Percentiles rank a stretch among this genome's conserved stretches.
phyloP scores from a whole-genome alignment of 2,329 filamentous ascomycete genomes.

The Diaporthe nobilis region DNA sequence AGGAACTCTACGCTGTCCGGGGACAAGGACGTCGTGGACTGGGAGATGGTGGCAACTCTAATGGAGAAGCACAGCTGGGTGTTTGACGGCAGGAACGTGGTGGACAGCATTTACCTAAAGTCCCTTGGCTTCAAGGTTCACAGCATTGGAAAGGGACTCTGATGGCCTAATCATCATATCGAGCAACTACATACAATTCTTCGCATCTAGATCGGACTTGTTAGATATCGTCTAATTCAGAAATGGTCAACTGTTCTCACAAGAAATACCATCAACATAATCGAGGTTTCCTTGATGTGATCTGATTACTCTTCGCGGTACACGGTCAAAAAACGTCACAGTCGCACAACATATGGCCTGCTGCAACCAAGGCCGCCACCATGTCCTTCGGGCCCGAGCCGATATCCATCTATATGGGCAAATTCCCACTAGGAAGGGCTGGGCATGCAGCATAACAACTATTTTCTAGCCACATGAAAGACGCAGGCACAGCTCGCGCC shows the following conservation, averaged over 20 bases:
- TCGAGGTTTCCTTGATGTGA: neutral
- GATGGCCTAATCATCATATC: neutral
- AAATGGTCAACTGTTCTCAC: neutral
- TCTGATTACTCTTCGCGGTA: neutral
- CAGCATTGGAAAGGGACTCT: slow-evolving; percentile 41
- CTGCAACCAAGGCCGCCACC: neutral
- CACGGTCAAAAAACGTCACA: neutral
- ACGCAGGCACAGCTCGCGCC: neutral
- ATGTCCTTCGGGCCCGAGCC: neutral
- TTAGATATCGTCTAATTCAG: slow-evolving; percentile 13
- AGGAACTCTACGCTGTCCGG: slow-evolving; percentile 31
- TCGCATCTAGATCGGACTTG: neutral
- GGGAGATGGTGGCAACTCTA: slow-evolving; percentile 37
- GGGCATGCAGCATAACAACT: slow-evolving; percentile 6
- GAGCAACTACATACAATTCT: neutral
- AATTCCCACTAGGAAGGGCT: neutral
- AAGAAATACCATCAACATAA: neutral
- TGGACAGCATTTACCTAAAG: slow-evolving; percentile 38
- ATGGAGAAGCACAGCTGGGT: slow-evolving; percentile 43
- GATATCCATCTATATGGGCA: neutral
- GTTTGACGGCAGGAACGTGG: slow-evolving; percentile 41
- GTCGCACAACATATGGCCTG: neutral
- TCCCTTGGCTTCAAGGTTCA: slow-evolving; percentile 42
- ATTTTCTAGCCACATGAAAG: neutral
- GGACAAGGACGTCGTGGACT: slow-evolving; percentile 39